Evolutionary conservation across 495 filamentous ascomycete species (phyloP), one percentile per base, ranked within the genome.

Genomic region (Aspergillus campestris): DNA sequence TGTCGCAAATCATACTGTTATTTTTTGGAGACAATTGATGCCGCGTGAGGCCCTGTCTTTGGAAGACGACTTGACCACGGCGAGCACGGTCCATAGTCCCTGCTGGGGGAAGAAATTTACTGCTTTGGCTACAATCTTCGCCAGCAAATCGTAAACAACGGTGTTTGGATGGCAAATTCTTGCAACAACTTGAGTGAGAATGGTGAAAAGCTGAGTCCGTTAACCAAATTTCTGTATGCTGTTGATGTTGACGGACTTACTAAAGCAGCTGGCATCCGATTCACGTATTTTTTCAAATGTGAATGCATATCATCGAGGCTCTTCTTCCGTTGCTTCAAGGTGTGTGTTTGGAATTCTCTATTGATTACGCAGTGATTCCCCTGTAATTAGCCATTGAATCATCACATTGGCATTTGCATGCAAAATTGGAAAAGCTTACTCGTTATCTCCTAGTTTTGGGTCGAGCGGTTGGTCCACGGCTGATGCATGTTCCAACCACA

Each of bases 401-500:
- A 4, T 24, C 18, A 24, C 18, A 1, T 4, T 2, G 4, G 18
- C 18, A 24, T 24, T 24, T 24, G 4, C 18, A 24, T 24, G 4
- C 18, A 24, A 24, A 4, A 24, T 24, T 24, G 18, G 12, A 37
- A 13, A 11, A 7, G 57, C 67, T 58, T 52, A 72, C 69, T 78
- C 74, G 11, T 72, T 69, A 34, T 79, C 76, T 11, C 83, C 80
- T 39, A 80, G 69, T 53, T 80, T 84, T 7, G 79, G 73, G 50
- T 87, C 84, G 31, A 84, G 66, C 15, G 77, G 66, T 49, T 83
- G 79, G 44, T 82, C 73, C 37, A 86, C 74, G 38, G 84, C 80
- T 6, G 81, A 80, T 5, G 88, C 90, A 44, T 97, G 75, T 58
- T 96, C 92, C 28, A 97, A 72, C 89, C 92, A 99, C 11, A 99